Conservation (phyloP, 306 rosid species). For the Nissolia schottii region DNA sequence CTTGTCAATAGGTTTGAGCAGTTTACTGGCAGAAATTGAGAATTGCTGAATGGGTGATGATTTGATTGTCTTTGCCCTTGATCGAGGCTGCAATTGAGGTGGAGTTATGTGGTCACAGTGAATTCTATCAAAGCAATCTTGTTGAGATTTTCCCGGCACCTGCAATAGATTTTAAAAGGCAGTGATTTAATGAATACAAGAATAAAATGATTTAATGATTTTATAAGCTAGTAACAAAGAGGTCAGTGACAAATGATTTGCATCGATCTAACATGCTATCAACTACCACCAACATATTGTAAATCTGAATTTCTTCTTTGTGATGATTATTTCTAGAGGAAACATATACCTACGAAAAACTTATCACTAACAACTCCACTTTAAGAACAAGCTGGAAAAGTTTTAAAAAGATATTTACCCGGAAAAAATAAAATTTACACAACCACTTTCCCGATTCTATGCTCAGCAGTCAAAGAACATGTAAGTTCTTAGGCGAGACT, state of each 20-base stretch:
- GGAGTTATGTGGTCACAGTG: constrained; percentile 62
- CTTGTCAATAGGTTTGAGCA: constrained; percentile 45
- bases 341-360: neutral
- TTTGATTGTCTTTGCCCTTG: constrained; percentile 48
- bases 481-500: neutral
- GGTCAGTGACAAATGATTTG: neutral
- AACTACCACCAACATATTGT: neutral
- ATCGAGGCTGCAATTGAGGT: constrained; percentile 50
- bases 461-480: neutral
- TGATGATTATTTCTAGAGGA: neutral
- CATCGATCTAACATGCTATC: neutral
- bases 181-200: neutral
- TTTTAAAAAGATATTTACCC: neutral
- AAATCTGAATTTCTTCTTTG: neutral
- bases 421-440: neutral
- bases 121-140: constrained; percentile 85
- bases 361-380: neutral
- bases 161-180: constrained; percentile 30
- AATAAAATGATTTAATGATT: neutral
- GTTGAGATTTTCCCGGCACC: constrained; percentile 92
- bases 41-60: constrained; percentile 43
- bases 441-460: neutral
- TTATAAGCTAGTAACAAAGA: neutral
- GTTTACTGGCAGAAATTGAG: constrained; percentile 61
- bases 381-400: neutral